Percentiles rank a stretch among this genome's conserved stretches.
These are phyloP conservation scores for Globisporangium paddicum DNA, from an alignment of 352 stramenopile species.

Conservation along the genomic window DNA sequence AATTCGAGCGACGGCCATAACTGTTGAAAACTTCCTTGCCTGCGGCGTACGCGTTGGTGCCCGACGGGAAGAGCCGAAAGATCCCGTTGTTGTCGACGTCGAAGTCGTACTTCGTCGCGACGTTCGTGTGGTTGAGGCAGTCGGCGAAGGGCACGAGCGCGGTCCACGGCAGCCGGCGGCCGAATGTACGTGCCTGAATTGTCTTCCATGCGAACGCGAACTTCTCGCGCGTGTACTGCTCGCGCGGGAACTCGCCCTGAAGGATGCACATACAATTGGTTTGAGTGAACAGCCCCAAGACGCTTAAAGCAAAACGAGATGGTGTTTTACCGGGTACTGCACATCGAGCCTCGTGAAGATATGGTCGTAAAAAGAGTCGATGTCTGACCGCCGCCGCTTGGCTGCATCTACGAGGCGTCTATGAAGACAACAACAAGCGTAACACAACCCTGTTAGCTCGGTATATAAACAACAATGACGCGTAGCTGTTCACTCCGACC, in stretches of 20 bases:
- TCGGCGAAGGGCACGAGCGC: conserved; percentile 91
- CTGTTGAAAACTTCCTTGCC: conserved; percentile 89
- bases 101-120: conserved; percentile 87
- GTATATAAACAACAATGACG: not conserved
- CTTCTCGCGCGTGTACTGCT: conserved; percentile 53
- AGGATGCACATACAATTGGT: not conserved
- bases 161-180: conserved; percentile 85
- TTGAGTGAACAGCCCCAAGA: not conserved
- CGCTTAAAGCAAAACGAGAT: not conserved
- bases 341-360: conserved; percentile 42
- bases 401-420: conserved; percentile 47
- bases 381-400: conserved; percentile 41
- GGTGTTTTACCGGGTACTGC: conserved; percentile 36
- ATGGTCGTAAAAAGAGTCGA: conserved; percentile 50
- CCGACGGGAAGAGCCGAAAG: conserved; percentile 73
- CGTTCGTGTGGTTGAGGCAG: conserved; percentile 90
- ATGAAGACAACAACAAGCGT: not conserved
- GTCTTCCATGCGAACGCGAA: conserved; percentile 88
- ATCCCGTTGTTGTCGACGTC: conserved; percentile 41
- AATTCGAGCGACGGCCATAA: conserved; percentile 87
- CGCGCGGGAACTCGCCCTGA: conserved; percentile 39
- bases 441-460: not conserved
- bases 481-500: not conserved
- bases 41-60: conserved; percentile 39
- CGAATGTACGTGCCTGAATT: conserved; percentile 90